Evolutionary conservation across 345 rosid species (phyloP), one percentile per base, ranked within the genome.

Genomic region (Jatropha curcas): DNA sequence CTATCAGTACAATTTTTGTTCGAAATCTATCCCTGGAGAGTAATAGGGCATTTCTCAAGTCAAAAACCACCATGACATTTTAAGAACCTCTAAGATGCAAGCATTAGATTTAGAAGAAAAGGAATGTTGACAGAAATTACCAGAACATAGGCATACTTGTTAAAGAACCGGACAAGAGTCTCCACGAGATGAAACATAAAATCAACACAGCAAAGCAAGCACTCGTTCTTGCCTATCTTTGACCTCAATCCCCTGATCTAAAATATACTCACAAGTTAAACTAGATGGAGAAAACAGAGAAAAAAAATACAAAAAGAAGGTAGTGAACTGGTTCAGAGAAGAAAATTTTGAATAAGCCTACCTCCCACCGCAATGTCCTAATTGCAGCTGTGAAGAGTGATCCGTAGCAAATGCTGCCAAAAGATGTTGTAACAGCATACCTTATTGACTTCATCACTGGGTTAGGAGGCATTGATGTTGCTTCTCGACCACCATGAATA

Each of bases 351-450:
- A 25, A 9, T 57, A 62, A 45, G 61, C 79, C 27, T 84, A 91
- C 99, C 99, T 92, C 95, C 98, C 99, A 95, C 28, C 98, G 90
- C 79, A 92, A 78, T 60, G 97, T 95, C 76, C 99, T 84, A 72
- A 95, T 92, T 56, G 98, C 96, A 71, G 98, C 97, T 43, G 99
- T 95, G 76, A 95, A 95, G 74, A 95, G 94, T 28, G 98, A 95
- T 7, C 99, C 99, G 41, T 95, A 95, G 82, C 99, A 95, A 74
- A 95, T 90, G 83, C 98, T 90, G 78, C 99, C 97, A 52, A 95
- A 87, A 55, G 99, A 92, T 70, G 92, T 95, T 67, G 99, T 95
- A 75, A 89, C 85, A 46, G 99, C 91, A 77, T 91, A 89, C 67
- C 89, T 80, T 41, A 92, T 76, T 45, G 93, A 83, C 71, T 84